Percentiles rank a stretch among this genome's conserved stretches.
These are phyloP conservation scores for Arthrobotrys pseudoclavata DNA, from an alignment of 2,329 filamentous ascomycete genomes.

Conservation along the genomic window DNA sequence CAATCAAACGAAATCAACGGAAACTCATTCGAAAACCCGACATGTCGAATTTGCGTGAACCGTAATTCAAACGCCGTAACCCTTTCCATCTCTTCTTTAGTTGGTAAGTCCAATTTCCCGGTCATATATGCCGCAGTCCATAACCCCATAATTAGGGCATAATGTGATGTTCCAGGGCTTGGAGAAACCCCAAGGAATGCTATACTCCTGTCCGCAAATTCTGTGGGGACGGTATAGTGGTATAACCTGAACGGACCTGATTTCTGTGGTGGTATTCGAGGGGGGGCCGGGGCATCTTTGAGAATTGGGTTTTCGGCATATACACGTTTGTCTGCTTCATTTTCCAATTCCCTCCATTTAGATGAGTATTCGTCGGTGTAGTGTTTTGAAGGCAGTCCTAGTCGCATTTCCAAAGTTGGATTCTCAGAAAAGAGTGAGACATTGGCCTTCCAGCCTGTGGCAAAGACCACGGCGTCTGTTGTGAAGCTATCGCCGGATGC, in stretches of 20 bases:
- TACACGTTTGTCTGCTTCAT: slow-evolving; percentile 49
- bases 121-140: slow-evolving; percentile 51
- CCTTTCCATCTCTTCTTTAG: slow-evolving; percentile 55
- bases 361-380: slow-evolving; percentile 50
- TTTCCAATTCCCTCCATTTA: slow-evolving; percentile 50
- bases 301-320: slow-evolving; percentile 55
- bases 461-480: slow-evolving; percentile 52
- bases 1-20: slow-evolving; percentile 55
- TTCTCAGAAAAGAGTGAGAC: slow-evolving; percentile 50
- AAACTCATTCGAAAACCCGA: slow-evolving; percentile 53
- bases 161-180: slow-evolving; percentile 41
- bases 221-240: slow-evolving; percentile 51
- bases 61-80: slow-evolving; percentile 45
- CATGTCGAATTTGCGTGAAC: slow-evolving; percentile 55
- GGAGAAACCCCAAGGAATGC: slow-evolving; percentile 51
- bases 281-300: slow-evolving; percentile 40
- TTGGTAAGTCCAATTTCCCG: slow-evolving; percentile 43
- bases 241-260: slow-evolving; percentile 55
- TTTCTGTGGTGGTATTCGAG: slow-evolving; percentile 52
- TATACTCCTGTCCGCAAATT: slow-evolving; percentile 54
- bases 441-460: slow-evolving; percentile 51
- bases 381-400: slow-evolving; percentile 39
- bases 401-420: slow-evolving; percentile 44
- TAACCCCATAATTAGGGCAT: slow-evolving; percentile 31
- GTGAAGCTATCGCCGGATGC: slow-evolving; percentile 41